phyloP scores from a whole-genome alignment of 2,329 filamentous ascomycete genomes.

The Aureobasidium namibiae region DNA sequence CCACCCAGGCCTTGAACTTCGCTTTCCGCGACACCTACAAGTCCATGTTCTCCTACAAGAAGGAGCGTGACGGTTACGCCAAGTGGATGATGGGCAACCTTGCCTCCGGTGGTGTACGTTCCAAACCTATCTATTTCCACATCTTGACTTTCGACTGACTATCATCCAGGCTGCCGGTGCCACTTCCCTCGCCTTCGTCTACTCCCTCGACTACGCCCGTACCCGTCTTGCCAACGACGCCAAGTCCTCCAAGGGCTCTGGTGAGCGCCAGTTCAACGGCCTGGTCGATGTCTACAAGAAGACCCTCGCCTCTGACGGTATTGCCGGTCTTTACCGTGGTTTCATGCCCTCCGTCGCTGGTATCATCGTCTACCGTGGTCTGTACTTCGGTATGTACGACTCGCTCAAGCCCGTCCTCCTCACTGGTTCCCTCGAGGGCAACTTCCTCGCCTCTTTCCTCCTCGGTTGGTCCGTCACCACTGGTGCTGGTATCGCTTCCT shows the following conservation, averaged over 20 bases:
- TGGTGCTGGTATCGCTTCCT: constrained; percentile 99
- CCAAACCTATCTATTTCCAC: not conserved
- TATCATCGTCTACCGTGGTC: constrained; percentile 99
- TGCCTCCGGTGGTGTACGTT: constrained; percentile 96
- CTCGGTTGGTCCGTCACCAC: constrained; percentile 99
- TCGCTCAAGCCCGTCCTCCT: constrained; percentile 99
- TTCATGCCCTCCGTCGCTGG: constrained; percentile 99
- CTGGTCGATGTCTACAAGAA: constrained; percentile 99
- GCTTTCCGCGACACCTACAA: constrained; percentile 99
- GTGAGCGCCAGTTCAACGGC: constrained; percentile 99
- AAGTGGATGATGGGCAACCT: constrained; percentile 99
- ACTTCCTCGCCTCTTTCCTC: constrained; percentile 98
- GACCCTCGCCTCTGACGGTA: constrained; percentile 97
- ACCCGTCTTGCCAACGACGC: constrained; percentile 99
- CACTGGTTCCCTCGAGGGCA: constrained; percentile 82
- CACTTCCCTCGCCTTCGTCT: constrained; percentile 99
- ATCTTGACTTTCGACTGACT: not conserved
- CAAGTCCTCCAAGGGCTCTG: constrained; percentile 82
- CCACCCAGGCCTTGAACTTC: constrained; percentile 99
- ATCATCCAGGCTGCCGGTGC: constrained; percentile 78
- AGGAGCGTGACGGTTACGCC: constrained; percentile 95
- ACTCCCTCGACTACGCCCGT: constrained; percentile 99
- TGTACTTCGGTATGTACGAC: constrained; percentile 99
- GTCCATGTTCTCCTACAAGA: constrained; percentile 99
- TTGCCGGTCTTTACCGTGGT: constrained; percentile 99